Base-by-base conservation (phyloP, 2,329 filamentous ascomycete genomes). In the Colletotrichum sp. region DNA sequence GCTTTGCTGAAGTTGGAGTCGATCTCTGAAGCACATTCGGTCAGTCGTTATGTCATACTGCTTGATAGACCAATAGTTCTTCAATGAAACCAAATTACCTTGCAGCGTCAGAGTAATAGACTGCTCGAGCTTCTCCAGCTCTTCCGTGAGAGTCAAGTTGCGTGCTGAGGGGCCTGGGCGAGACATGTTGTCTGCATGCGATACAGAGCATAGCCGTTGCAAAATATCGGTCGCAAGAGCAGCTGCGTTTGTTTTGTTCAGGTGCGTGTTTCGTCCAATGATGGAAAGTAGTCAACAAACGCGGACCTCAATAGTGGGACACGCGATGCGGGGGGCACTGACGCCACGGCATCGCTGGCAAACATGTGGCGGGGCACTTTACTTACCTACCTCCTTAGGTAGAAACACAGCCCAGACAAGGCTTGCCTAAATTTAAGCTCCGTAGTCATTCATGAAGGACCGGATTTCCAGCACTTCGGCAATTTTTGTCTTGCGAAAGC, bases 1-100 rank as follows among this genome's bases (percentile, higher is more conserved):
- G 97, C 96, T 82, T 95, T 95, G 87, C 95, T 98, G 84, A 99
- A 99, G 86, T 99, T 99, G 85, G 95, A 94, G 84, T 99, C 97
- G 87, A 99, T 99, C 88, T 99, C 97, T 97, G 80, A 18, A 56
- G 25, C n/a, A 15, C 39, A 22, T 52, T 52, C 43, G 48, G 52
- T 75, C 30, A 39, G 30, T 34, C 22, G 15, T 36, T 13, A 64
- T 25, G 52, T 62, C 8, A 28, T 5, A 13, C 9, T 27, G 79
- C 12, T 52, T 52, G n/a, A 68, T 76, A 34, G 72, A 76, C 62
- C 18, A 30, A 55, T 10, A 48, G 39, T 27, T 64, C 10, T 52
- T 66, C 34, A 56, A 64, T 30, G 36, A 22, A 62, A 18, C 13
- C 55, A 30, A 12, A 32, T 43, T 32, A 94, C 95, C 95, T 93